Base-by-base conservation (phyloP, 2,329 filamentous ascomycete genomes). In the Diaporthe citri region DNA sequence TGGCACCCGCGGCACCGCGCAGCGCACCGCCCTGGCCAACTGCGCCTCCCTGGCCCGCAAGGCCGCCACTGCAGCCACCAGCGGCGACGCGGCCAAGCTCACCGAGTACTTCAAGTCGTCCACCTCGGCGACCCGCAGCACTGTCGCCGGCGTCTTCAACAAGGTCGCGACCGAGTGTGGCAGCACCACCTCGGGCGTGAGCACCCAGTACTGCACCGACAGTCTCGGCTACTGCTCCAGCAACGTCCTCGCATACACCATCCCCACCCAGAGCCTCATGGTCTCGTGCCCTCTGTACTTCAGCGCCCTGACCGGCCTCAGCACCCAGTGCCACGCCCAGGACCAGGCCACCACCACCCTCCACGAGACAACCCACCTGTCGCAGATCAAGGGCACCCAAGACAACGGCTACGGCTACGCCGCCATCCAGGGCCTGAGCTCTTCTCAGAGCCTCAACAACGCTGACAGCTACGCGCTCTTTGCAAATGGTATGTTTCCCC, bases 311-410 rank as follows among this genome's bases (percentile, higher is more conserved):
- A 85, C 89, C 0, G 85, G 86, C 2, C 75, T 90, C 41, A 83
- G 87, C 12, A 78, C 78, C 12, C 82, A 81, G 1, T 94, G 92
- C 84, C 90, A 93, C 80, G 87, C 79, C 3, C 92, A 93, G 83
- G 92, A 93, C 80, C 90, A 92, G 83, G 90, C 89, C 3, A 92
- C 88, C 15, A 93, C 92, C 20, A 87, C 87, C 43, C 82, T 94
- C 20, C 92, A 94, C 79, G 92, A 94, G 85, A 85, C 87, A 78
- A 93, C 92, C 12, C 92, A 94, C 80, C 77, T 88, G 86, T 88
- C n/a, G 83, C 87, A 80, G 86, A 83, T 83, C 76, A 90, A 89
- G 73, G 90, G 90, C 12, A 93, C 91, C 2, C 81, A 87, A 2
- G 92, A 94, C 79, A 84, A 88, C 71, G 88, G 85, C 36, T 93